Evolutionary conservation across 495 filamentous ascomycete genomes (phyloP).

Genomic region (Geopyxis carbonaria): DNA sequence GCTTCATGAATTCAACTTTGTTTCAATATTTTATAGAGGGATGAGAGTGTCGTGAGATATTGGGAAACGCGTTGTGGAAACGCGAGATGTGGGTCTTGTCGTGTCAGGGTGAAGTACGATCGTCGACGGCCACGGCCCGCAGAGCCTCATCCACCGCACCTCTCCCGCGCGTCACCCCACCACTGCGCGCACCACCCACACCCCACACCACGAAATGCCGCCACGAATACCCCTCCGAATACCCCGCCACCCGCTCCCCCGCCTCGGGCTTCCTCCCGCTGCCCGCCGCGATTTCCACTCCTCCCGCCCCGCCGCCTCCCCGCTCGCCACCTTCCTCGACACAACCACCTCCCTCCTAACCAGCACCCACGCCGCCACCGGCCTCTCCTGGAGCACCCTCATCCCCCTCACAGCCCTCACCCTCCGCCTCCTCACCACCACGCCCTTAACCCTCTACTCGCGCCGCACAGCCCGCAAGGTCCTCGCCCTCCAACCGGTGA

Average conservation of each 20-base stretch:
- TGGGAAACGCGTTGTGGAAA: too few relatives aligned
- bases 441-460: conserved; percentile 42
- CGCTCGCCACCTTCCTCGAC: conserved; percentile 27
- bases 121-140: too few relatives aligned
- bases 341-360: conserved; percentile 41
- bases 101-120: too few relatives aligned
- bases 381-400: conserved; percentile 50
- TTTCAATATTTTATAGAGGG: too few relatives aligned
- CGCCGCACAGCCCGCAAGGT: conserved; percentile 30
- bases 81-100: too few relatives aligned
- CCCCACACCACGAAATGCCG: background rate
- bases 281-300: conserved; percentile 31
- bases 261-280: conserved; percentile 16
- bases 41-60: too few relatives aligned
- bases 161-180: background rate
- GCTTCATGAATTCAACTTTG: too few relatives aligned
- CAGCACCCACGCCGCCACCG: conserved; percentile 40
- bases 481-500: conserved; percentile 33
- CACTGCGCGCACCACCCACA: background rate
- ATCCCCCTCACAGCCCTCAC: conserved; percentile 53
- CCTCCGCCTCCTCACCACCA: conserved; percentile 40
- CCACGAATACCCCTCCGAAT: background rate
- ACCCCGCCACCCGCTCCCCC: conserved; percentile 7
- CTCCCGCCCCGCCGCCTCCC: conserved; percentile 12
- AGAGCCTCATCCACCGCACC: conserved; percentile 1